Evolutionary conservation across 169 alveolate genomes (phyloP).

Genomic region (Eimeria maxima): DNA sequence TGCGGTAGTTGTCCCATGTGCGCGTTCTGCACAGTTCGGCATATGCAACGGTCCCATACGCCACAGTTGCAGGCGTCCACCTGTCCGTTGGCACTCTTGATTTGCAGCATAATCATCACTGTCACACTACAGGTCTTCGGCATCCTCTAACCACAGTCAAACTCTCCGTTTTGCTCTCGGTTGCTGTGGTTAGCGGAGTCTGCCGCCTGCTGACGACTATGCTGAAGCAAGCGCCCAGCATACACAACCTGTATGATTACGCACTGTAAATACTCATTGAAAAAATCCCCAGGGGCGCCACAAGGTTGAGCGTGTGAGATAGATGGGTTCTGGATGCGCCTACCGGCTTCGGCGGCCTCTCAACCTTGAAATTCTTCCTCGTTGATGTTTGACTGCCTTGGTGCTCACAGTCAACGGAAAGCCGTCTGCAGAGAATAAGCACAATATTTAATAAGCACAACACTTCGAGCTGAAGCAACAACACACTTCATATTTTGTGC

Average conservation of each 20-base stretch:
- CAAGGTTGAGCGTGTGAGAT: neutral
- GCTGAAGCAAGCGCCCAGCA: conserved; percentile 45
- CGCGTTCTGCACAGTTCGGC: neutral
- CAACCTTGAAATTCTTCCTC: conserved; percentile 34
- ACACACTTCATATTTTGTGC: neutral
- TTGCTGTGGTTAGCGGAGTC: conserved; percentile 26
- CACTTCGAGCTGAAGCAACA: neutral
- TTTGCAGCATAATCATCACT: neutral
- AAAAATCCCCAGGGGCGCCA: neutral
- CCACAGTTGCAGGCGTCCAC: neutral
- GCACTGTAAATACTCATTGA: too few species aligned
- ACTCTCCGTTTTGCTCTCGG: conserved; percentile 16
- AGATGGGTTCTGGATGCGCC: neutral
- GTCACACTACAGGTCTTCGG: neutral
- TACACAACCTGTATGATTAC: neutral
- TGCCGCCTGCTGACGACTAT: neutral
- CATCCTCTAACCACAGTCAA: conserved; percentile 3
- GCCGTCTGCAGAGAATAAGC: conserved; percentile 47
- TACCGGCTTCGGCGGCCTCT: conserved; percentile 47
- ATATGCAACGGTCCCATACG: neutral
- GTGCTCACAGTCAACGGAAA: conserved; percentile 81
- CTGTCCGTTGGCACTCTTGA: neutral
- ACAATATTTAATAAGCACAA: neutral
- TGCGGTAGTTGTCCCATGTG: conserved; percentile 34
- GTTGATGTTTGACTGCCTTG: conserved; percentile 60